Evolutionary conservation across 306 rosid genomes (phyloP).

Genomic region (Heteromeles arbutifolia): DNA sequence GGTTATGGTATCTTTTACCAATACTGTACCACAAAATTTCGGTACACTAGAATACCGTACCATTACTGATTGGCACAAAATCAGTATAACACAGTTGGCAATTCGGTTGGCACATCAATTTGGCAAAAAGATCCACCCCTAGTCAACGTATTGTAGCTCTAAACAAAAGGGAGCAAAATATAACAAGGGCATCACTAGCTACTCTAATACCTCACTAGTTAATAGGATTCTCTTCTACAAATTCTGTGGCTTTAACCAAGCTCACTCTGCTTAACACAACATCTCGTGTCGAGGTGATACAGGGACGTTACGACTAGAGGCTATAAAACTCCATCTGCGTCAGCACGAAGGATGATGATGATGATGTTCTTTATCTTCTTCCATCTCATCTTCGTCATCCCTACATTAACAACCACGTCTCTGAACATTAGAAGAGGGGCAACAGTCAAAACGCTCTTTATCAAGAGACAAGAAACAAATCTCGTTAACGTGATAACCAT

Average conservation of each 20-base stretch:
- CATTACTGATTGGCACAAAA: no score
- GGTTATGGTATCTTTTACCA: no score
- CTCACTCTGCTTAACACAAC: not conserved
- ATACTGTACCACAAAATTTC: no score
- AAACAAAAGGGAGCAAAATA: not conserved
- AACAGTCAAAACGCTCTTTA: not conserved
- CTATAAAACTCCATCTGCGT: constrained; percentile 5
- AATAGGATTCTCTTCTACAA: not conserved
- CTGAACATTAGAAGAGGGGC: constrained; percentile 9
- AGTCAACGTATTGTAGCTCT: not conserved
- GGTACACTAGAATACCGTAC: no score
- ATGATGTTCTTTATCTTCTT: constrained; percentile 40
- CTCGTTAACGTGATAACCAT: not conserved
- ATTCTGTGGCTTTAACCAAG: not conserved
- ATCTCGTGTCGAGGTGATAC: not conserved
- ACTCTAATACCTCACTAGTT: not conserved
- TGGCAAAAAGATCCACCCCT: no score
- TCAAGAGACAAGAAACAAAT: not conserved
- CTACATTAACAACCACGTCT: constrained; percentile 22
- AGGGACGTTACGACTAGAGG: constrained; percentile 10
- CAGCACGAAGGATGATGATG: constrained; percentile 30
- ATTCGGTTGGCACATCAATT: no score
- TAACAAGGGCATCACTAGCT: not conserved
- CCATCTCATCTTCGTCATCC: constrained; percentile 51
- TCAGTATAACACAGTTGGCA: no score